Evolutionary conservation across 2,329 filamentous ascomycete species (phyloP), one percentile per base, ranked within the genome.

Genomic region (Cytospora paraplurivora): DNA sequence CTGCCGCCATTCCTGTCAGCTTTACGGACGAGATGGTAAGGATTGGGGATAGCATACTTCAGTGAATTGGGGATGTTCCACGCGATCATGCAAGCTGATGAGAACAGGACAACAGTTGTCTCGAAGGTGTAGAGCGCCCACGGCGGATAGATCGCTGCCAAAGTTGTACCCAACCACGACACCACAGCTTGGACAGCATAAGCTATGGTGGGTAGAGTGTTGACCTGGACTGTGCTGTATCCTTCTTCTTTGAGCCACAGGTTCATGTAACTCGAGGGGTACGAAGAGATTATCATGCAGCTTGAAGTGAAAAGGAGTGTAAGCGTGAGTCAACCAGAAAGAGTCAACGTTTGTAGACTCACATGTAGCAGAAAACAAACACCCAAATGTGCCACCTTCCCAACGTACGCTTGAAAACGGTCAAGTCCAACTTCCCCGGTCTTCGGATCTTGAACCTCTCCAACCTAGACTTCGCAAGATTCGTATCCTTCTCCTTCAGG

Each of bases 331-430:
- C n/a, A 32, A 32, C n/a, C 13, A 1, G 1, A n/a, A 38, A 27
- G n/a, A 15, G 1, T 21, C n/a, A 47, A 7, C 8, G n/a, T 10
- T 21, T 10, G 1, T 4, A 3, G 8, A 71, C 79, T 72, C 62
- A 81, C 79, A 81, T 80, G 65, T 82, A 82, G 51, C 76, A 78
- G 3, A 75, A 71, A 0, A 82, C 75, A 51, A 82, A 82, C 4
- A 82, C 72, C 71, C 78, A 83, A 33, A 82, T 82, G 66, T 82
- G 80, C 81, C 81, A 83, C n/a, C 80, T 72, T 41, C 71, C 70
- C 27, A 82, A 67, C 0, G 77, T 79, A 27, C 81, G 75, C 68
- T 76, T 80, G 64, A 81, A 76, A 0, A 82, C 77, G 44, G 77
- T 74, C 15, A 78, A 71, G 33, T 68, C 71, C 50, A 83, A 66